Base-by-base conservation (phyloP, 208 protist species). In the Vickermania ingenoplastis region DNA sequence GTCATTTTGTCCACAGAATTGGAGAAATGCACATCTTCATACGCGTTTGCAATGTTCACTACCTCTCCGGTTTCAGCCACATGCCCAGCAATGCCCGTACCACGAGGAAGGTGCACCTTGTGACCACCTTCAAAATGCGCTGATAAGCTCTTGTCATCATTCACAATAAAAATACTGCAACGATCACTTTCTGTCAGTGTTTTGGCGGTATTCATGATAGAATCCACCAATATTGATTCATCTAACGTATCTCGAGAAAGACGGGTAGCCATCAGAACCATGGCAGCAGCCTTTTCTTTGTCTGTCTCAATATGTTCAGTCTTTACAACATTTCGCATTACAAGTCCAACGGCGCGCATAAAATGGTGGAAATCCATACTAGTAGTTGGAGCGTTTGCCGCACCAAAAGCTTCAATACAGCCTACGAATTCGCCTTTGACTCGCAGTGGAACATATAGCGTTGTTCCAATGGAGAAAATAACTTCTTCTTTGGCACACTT, bases 141-240 rank as follows among this genome's bases (percentile, higher is more conserved):
- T 61, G 83, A 61, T 14, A 82, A 65, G 30, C 51, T 73, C 50
- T 81, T 61, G 51, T 81, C 74, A 29, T 67, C 55, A 41, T 77
- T 78, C 22, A 86, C 76, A 56, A 86, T 60, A 59, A 86, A 86
- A 22, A 86, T 75, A 55, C 79, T 86, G 68, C 79, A 86, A 31
- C 79, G 72, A 49, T 81, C 75, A 63, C 79, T 86, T 58, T 86
- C 79, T 25, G 79, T 86, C 57, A 86, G 65, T 48, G 29, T 62
- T 67, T 83, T 86, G 26, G 75, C 79, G 45, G 80, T 87, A 65
- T 83, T 87, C 73, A 87, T 87, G 71, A 87, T 87, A 11, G 80
- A 87, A 53, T 81, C 71, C 49, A 79, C 73, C 25, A 88, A 65
- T 58, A 83, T 77, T 41, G 71, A 51, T 61, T 91, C 83, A 57